Conservation (phyloP, 78 protist genomes). For the Dictyostelium citrinum region DNA sequence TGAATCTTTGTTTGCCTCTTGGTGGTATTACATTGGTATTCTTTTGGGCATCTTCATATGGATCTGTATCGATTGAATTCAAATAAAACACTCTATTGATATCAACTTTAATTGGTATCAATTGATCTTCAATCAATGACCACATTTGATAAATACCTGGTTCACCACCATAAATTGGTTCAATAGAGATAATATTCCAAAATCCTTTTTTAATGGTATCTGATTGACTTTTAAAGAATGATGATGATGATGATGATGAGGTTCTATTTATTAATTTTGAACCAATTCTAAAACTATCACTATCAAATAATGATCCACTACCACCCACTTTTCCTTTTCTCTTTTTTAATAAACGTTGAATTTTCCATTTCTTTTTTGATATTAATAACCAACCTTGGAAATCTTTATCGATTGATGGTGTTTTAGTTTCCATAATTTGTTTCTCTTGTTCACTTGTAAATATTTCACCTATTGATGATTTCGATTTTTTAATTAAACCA, state of each 20-base stretch:
- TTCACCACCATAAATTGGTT: background rate
- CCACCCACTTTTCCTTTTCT: background rate
- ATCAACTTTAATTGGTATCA: slow-evolving; percentile 55
- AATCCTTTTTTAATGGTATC: slow-evolving; percentile 31
- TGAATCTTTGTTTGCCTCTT: slow-evolving; percentile 13
- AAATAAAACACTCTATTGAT: slow-evolving; percentile 88
- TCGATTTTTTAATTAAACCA: background rate
- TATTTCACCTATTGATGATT: background rate
- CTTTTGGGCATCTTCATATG: background rate
- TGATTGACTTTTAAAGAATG: slow-evolving; percentile 34
- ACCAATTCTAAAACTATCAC: background rate
- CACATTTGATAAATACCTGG: slow-evolving; percentile 50
- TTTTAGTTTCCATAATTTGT: background rate
- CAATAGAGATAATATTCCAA: slow-evolving; percentile 59
- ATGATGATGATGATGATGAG: background rate
- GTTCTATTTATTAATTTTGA: background rate
- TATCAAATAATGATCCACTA: background rate
- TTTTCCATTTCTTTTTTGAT: slow-evolving; percentile 29
- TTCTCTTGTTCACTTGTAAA: background rate
- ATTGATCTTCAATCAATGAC: slow-evolving; percentile 57
- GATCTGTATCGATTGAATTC: slow-evolving; percentile 65
- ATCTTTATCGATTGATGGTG: slow-evolving; percentile 30
- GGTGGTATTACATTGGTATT: slow-evolving; percentile 38
- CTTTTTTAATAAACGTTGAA: background rate
- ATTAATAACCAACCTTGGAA: slow-evolving; percentile 25